Evolutionary conservation across 495 filamentous ascomycete species (phyloP).

Genomic region (Podospora didyma): DNA sequence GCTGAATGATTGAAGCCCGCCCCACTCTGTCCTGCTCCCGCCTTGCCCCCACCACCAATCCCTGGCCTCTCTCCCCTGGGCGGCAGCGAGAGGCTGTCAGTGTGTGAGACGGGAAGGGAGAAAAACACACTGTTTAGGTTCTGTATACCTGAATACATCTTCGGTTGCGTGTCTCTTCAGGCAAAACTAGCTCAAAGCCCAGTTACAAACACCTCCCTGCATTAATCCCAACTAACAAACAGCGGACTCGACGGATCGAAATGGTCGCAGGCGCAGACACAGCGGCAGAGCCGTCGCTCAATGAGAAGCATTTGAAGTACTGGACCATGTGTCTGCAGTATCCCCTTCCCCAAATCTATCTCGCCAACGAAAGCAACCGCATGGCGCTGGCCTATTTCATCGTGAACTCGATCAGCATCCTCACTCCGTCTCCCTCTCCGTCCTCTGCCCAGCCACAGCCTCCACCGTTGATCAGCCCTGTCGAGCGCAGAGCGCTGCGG

Average conservation of each 20-base stretch:
- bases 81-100: too few species aligned
- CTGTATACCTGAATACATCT: too few species aligned
- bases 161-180: too few species aligned
- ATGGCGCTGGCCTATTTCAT: constrained; percentile 87
- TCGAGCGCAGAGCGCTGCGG: constrained; percentile 32
- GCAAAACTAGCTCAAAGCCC: too few species aligned
- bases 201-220: too few species aligned
- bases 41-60: too few species aligned
- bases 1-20: too few species aligned
- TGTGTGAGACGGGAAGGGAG: too few species aligned
- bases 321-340: constrained; percentile 87
- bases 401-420: constrained; percentile 41
- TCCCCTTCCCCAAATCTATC: constrained; percentile 75
- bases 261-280: constrained; percentile 26
- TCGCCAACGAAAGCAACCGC: constrained; percentile 80
- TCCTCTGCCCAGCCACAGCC: constrained; percentile 4
- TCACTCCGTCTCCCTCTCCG: constrained; percentile 19
- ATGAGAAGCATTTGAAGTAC: constrained; percentile 81
- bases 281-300: constrained; percentile 43
- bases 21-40: too few species aligned
- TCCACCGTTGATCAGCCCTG: constrained; percentile 27
- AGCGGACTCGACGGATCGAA: neutral
- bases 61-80: too few species aligned
- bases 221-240: neutral
- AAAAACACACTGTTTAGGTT: too few species aligned